phyloP scores from a whole-genome alignment of 129 eudicot species.

The Chrysanthemum lavandulifolium region DNA sequence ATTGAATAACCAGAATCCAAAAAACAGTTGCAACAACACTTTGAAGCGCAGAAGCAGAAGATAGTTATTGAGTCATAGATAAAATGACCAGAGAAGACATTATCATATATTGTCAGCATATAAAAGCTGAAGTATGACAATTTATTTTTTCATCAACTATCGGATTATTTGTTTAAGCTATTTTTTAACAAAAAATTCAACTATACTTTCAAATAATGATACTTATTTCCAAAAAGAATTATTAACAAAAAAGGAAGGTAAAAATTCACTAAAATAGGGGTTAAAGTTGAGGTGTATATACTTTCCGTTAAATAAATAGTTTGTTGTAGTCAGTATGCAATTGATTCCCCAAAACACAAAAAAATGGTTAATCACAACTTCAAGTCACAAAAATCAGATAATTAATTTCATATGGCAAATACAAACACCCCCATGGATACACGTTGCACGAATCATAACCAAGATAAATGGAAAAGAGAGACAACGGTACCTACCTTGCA shows the following conservation, averaged over 20 bases:
- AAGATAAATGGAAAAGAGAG: not conserved
- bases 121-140: not conserved
- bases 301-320: too few species aligned
- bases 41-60: too few species aligned
- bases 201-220: not conserved
- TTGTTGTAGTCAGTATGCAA: too few species aligned
- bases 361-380: not conserved
- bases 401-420: constrained; percentile 1
- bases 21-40: too few species aligned
- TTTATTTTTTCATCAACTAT: not conserved
- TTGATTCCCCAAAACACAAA: not conserved
- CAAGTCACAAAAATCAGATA: not conserved
- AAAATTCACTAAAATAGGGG: not conserved
- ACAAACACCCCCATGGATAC: constrained; percentile 11
- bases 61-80: not conserved
- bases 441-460: not conserved
- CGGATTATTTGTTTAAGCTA: not conserved
- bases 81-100: constrained; percentile 13
- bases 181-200: too few species aligned
- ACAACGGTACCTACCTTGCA: constrained; percentile 52
- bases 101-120: not conserved
- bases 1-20: too few species aligned
- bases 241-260: not conserved
- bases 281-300: not conserved
- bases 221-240: not conserved